Percentiles rank a stretch among this genome's conserved stretches.
These are phyloP conservation scores for Vigna radiata DNA, from an alignment of 306 rosid species.

Conservation along the genomic window DNA sequence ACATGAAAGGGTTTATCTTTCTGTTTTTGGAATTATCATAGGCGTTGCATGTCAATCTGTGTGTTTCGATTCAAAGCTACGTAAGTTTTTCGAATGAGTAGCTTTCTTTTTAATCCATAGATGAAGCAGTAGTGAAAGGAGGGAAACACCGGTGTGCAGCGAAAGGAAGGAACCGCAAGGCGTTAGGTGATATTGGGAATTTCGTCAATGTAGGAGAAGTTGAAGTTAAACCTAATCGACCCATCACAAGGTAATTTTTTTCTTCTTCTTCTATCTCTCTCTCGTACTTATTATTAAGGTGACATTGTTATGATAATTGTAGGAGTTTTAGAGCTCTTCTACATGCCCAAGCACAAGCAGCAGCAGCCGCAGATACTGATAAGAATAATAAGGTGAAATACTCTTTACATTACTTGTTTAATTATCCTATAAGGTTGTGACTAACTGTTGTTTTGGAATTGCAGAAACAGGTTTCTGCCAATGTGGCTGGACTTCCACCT, in stretches of 20 bases:
- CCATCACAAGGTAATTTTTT: conserved; percentile 69
- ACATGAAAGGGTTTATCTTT: background rate
- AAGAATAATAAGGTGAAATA: conserved; percentile 42
- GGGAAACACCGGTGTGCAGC: conserved; percentile 64
- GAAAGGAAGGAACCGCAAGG: conserved; percentile 62
- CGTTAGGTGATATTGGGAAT: conserved; percentile 82
- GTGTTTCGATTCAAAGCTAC: conserved; percentile 8
- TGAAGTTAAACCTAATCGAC: conserved; percentile 76
- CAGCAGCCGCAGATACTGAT: background rate
- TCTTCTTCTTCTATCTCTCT: too few species aligned
- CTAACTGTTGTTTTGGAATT: conserved; percentile 18
- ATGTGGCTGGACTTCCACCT: conserved; percentile 49
- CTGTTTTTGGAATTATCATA: background rate
- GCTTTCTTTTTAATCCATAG: conserved; percentile 40
- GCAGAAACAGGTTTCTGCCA: conserved; percentile 66
- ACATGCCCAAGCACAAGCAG: conserved; percentile 83
- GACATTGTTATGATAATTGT: conserved; percentile 12
- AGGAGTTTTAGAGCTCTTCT: conserved; percentile 85
- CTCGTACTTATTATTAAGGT: background rate
- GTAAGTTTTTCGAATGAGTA: background rate
- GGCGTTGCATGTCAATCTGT: background rate
- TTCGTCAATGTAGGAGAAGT: conserved; percentile 52
- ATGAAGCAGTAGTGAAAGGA: conserved; percentile 59
- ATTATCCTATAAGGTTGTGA: background rate
- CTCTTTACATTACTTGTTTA: background rate